phyloP scores from a whole-genome alignment of 768 basidiomycete genomes.

The Neoboletus brunneissimus region DNA sequence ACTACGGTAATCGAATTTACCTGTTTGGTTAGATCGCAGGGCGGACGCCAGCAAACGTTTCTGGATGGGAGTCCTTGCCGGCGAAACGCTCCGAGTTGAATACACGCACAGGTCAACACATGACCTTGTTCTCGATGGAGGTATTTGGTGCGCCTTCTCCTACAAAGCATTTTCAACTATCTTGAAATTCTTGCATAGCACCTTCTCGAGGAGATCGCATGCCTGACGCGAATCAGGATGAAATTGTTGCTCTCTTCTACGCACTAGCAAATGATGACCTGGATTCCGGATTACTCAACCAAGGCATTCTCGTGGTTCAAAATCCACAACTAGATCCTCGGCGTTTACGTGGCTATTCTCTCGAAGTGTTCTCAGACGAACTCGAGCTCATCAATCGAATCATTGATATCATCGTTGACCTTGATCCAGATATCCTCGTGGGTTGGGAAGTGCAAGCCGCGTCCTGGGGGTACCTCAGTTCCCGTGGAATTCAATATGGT shows the following conservation, averaged over 20 bases:
- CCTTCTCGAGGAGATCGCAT: conserved; percentile 55
- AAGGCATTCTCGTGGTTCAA: conserved; percentile 56
- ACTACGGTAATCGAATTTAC: neutral
- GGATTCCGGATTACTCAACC: conserved; percentile 27
- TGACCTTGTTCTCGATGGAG: conserved; percentile 82
- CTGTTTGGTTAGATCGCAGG: conserved; percentile 54
- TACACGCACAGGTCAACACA: conserved; percentile 61
- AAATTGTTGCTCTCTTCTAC: conserved; percentile 70
- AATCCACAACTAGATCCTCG: conserved; percentile 37
- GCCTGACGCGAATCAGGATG: conserved; percentile 58
- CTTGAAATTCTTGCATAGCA: conserved; percentile 37
- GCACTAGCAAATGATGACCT: conserved; percentile 51
- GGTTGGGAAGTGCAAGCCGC: conserved; percentile 90
- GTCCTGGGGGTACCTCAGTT: conserved; percentile 88
- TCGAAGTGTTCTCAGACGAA: conserved; percentile 64
- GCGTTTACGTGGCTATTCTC: conserved; percentile 41
- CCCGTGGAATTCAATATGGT: conserved; percentile 66
- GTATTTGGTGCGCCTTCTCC: conserved; percentile 66
- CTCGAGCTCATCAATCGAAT: conserved; percentile 76
- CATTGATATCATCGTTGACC: conserved; percentile 65
- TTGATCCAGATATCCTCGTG: conserved; percentile 88
- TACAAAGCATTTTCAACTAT: neutral
- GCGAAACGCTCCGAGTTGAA: conserved; percentile 37
- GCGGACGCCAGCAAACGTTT: conserved; percentile 71
- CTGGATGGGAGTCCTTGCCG: conserved; percentile 63